These are phyloP conservation scores for Trichoderma sp. DNA, from an alignment of 2,329 filamentous ascomycete genomes.

Conservation along the genomic window DNA sequence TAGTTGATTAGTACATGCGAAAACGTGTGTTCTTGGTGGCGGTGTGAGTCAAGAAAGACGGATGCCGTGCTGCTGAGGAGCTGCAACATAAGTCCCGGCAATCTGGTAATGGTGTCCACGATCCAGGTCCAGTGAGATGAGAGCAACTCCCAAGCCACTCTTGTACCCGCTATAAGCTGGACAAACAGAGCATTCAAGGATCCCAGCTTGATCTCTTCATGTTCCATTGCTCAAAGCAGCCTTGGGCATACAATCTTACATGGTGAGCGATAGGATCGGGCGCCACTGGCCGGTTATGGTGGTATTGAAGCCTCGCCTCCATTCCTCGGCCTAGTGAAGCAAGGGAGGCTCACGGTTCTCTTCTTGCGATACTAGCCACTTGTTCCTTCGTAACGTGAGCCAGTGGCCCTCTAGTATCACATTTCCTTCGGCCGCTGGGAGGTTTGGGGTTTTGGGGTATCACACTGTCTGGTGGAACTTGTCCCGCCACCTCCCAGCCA, in stretches of 20 bases:
- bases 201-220: not conserved
- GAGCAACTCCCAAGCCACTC: constrained; percentile 3
- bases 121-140: constrained; percentile 9
- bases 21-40: not conserved
- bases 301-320: not conserved
- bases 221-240: not conserved
- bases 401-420: not conserved
- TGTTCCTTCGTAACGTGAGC: not conserved
- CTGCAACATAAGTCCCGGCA: constrained; percentile 21
- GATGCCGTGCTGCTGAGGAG: constrained; percentile 17
- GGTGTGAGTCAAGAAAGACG: constrained; percentile 13
- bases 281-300: not conserved
- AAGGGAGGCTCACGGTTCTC: not conserved
- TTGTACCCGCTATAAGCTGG: not conserved
- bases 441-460: constrained; percentile 5
- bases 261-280: not conserved
- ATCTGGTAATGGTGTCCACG: constrained; percentile 22
- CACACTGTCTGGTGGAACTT: not conserved
- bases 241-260: not conserved
- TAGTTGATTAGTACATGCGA: not conserved
- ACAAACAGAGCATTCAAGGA: not conserved
- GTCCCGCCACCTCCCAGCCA: constrained; percentile 2
- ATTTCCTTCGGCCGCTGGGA: not conserved
- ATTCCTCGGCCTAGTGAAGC: not conserved
- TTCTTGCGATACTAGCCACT: not conserved